Base-by-base conservation (phyloP, 805 yeast genomes). In the Zygoascus flipseniorum region DNA sequence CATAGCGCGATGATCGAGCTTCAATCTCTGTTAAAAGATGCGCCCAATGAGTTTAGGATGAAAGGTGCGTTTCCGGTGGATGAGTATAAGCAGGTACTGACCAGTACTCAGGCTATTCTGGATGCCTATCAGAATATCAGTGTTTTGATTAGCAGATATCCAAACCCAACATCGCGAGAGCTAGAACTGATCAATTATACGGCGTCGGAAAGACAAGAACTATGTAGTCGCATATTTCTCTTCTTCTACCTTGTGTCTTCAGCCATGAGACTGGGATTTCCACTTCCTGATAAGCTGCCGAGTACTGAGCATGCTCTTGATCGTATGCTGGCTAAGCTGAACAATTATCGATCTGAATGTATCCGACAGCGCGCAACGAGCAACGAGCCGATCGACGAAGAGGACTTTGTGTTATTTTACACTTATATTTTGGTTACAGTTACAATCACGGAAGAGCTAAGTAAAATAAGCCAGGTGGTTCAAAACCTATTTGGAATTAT, bases 41-140 rank as follows among this genome's bases (percentile, higher is more conserved):
- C 95, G 0, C 87, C 90, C 1, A 74, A 80, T 64, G 96, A 87
- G 65, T 72, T 84, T 51, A 72, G 95, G 47, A 68, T 88, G 53
- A 84, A 86, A 60, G 95, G 95, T 0, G 75, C 77, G 13, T 87
- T 86, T 59, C 88, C 90, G 1, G 63, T 66, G 1, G 69, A 65
- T 2, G 71, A 73, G 0, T 88, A 83, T 66, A 70, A 72, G 43
- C 71, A 67, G 41, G 64, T 87, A 20, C 63, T 87, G 19, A 65
- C 67, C 11, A 68, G 79, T 1, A 85, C 93, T 0, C 82, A 83
- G 47, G 74, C 75, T 32, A 83, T 87, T 28, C 71, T 87, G 23
- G 92, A 87, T 62, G 82, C 89, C 0, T 83, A 79, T 62, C 90
- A 85, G 65, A 86, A 86, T 61, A 72, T 88, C 69, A 80, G 79